Evolutionary conservation across 129 eudicot species (phyloP), one percentile per base, ranked within the genome.

Genomic region (Scalesia atractyloides): DNA sequence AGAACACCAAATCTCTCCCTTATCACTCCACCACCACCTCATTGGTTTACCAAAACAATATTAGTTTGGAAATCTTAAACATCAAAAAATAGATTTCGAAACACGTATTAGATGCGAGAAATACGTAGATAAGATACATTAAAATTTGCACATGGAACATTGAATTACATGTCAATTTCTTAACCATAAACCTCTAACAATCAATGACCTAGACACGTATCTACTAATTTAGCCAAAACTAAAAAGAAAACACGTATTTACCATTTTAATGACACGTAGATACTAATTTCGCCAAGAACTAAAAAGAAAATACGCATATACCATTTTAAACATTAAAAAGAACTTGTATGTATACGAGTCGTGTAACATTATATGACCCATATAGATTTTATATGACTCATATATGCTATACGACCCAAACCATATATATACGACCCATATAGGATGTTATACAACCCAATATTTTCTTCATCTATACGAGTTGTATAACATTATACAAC

Each of bases 121-220:
- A 58, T 58, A 58, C 65, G 41, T 59, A 59, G 39, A 59, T 59
- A 26, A 3, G 9, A 5, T 26, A 59, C 65, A 59, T 26, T 59
- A n/a, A 59, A 18, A 26, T 13, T 1, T 59, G 6, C 65, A 59
- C 65, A 64, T 63, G 79, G n/a, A 63, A 49, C 53, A 64, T 64
- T 20, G 33, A 47, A 18, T 60, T n/a, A 59, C 13, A 64, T 22
- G 41, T 64, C n/a, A 7, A 48, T 18, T 73, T 59, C 72, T 64
- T 51, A 41, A 39, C 72, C 72, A 36, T 5, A 39, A 17, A 19
- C 53, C 51, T 13, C 51, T 6, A 49, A 30, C 20, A 62, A 49
- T 64, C 15, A 57, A 71, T 71, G 66, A 20, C 24, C 4, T 13
- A 22, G 14, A 20, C 53, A 71, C 66, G 76, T 71, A 41, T 71